A percentile compares a stretch with the other conserved stretches of the same genome.
These are phyloP conservation scores for Davidsoniella neocaledoniae DNA, from an alignment of 2,329 filamentous ascomycete species.

Conservation along the genomic window DNA sequence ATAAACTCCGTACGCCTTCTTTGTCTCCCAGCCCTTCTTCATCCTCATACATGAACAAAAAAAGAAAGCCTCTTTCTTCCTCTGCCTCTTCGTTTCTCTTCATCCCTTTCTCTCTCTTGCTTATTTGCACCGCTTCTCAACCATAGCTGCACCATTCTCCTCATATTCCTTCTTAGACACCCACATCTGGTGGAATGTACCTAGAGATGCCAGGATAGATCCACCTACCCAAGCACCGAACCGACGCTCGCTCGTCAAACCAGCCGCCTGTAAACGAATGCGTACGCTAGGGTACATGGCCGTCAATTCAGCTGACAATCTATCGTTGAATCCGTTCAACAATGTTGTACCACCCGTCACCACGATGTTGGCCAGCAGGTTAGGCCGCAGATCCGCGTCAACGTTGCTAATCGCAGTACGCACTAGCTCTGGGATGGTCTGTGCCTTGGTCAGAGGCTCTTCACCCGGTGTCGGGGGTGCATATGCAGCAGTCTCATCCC, in stretches of 20 bases:
- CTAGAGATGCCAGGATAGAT: slow-evolving; percentile 85
- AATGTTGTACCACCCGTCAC: slow-evolving; percentile 79
- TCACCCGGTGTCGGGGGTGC: slow-evolving; percentile 20
- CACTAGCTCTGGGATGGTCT: slow-evolving; percentile 74
- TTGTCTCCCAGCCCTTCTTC: slow-evolving; percentile 4
- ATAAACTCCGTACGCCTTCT: slow-evolving; percentile 4
- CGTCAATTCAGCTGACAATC: slow-evolving; percentile 70
- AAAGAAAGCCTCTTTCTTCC: too few species aligned
- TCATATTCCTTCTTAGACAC: slow-evolving; percentile 95
- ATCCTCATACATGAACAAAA: not conserved
- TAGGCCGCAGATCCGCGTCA: slow-evolving; percentile 74
- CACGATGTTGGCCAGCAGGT: slow-evolving; percentile 76
- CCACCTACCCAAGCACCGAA: slow-evolving; percentile 95
- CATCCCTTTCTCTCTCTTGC: not conserved
- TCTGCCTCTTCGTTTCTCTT: not conserved
- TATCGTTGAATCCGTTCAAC: slow-evolving; percentile 81
- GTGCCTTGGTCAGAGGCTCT: slow-evolving; percentile 44
- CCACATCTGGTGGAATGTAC: slow-evolving; percentile 99
- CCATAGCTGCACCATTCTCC: slow-evolving; percentile 76
- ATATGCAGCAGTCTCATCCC: slow-evolving; percentile 67
- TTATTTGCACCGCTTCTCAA: slow-evolving; percentile 93
- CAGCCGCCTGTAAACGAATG: slow-evolving; percentile 77
- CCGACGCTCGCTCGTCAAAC: slow-evolving; percentile 71
- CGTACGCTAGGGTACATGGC: slow-evolving; percentile 68
- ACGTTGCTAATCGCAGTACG: slow-evolving; percentile 60